Conservation (phyloP, 148 eudicot species). For the Polygonum maritimum region DNA sequence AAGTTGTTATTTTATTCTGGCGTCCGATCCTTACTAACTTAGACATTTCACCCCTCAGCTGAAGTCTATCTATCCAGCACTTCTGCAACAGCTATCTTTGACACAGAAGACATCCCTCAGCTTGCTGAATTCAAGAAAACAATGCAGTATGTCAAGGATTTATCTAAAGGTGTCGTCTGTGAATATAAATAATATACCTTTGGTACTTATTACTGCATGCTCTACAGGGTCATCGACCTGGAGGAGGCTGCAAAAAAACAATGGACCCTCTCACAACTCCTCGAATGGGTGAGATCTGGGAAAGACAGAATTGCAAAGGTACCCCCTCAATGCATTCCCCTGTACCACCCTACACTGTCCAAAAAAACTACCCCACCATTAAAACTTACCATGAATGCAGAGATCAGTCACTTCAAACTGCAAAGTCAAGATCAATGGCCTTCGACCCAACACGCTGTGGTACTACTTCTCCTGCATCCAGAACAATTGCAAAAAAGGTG, state of each 20-base stretch:
- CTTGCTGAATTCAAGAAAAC: not conserved
- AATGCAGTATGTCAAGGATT: not conserved
- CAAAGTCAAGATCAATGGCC: not conserved
- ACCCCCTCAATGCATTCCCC: too few species aligned
- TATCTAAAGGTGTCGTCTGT: too few species aligned
- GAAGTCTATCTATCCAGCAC: not conserved
- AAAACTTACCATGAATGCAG: not conserved
- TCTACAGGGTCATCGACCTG: too few species aligned
- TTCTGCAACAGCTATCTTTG: not conserved
- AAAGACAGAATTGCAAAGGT: not conserved
- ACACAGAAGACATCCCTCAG: not conserved
- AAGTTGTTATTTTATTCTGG: too few species aligned
- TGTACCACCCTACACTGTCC: too few species aligned
- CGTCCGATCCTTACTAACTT: too few species aligned
- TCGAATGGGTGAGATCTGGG: not conserved
- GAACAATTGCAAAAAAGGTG: not conserved
- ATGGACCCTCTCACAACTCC: not conserved
- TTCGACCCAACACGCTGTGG: not conserved
- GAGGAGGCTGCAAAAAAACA: not conserved
- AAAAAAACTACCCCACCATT: too few species aligned
- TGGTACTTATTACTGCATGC: not conserved
- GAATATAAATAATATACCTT: too few species aligned
- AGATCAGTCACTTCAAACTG: not conserved
- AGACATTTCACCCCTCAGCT: not conserved
- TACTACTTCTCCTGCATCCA: not conserved